phyloP scores from a whole-genome alignment of 2,329 filamentous ascomycete genomes.

The Coleophoma crateriformis region DNA sequence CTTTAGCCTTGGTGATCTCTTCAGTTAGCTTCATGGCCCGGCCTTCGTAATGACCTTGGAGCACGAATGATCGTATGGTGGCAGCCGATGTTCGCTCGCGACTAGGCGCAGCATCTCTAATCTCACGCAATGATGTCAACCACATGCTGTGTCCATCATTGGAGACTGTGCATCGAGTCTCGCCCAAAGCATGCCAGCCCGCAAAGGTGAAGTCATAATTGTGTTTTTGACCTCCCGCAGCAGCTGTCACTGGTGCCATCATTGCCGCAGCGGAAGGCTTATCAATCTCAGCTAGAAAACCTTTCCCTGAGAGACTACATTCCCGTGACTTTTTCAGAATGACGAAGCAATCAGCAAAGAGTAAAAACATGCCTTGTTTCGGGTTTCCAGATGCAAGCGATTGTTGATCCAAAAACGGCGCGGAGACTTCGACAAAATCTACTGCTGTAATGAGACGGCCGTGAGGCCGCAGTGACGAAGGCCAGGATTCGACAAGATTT shows the following conservation, averaged over 20 bases:
- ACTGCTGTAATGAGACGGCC: slow-evolving; percentile 77
- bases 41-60: slow-evolving; percentile 72
- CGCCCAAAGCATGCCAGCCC: slow-evolving; percentile 64
- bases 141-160: slow-evolving; percentile 59
- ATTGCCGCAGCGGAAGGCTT: slow-evolving; percentile 64
- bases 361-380: slow-evolving; percentile 66
- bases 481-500: slow-evolving; percentile 75
- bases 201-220: slow-evolving; percentile 69
- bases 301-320: slow-evolving; percentile 63
- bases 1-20: slow-evolving; percentile 78
- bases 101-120: slow-evolving; percentile 48
- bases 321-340: slow-evolving; percentile 66
- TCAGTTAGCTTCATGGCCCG: slow-evolving; percentile 74
- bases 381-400: slow-evolving; percentile 4
- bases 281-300: slow-evolving; percentile 79
- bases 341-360: slow-evolving; percentile 80
- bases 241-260: slow-evolving; percentile 58
- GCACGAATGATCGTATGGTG: slow-evolving; percentile 62
- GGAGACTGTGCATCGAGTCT: slow-evolving; percentile 70
- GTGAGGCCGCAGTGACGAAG: slow-evolving; percentile 61
- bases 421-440: slow-evolving; percentile 71
- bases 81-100: slow-evolving; percentile 42
- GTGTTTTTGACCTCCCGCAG: slow-evolving; percentile 50
- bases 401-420: slow-evolving; percentile 55
- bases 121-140: slow-evolving; percentile 59